Conservation (phyloP, 2,329 filamentous ascomycete genomes). For the Ascochyta clinopodiicola region DNA sequence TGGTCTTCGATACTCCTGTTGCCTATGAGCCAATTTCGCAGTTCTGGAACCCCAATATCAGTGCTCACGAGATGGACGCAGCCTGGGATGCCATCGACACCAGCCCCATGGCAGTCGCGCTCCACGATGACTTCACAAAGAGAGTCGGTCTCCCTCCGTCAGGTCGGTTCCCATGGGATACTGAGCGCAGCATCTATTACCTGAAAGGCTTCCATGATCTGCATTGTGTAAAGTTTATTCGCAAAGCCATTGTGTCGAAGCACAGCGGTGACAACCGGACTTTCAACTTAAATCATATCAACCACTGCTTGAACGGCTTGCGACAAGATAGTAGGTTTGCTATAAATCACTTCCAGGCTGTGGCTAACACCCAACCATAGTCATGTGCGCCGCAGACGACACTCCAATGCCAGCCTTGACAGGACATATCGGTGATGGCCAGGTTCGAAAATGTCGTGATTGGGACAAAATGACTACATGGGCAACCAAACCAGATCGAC, state of each 20-base stretch:
- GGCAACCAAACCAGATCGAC: conserved; percentile 39
- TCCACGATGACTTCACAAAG: conserved; percentile 36
- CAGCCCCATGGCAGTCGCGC: conserved; percentile 40
- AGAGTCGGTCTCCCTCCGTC: conserved; percentile 33
- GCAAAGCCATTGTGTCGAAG: conserved; percentile 43
- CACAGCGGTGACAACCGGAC: conserved; percentile 30
- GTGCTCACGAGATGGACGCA: conserved; percentile 31
- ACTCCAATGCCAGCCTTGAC: conserved; percentile 43
- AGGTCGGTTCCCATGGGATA: conserved; percentile 45
- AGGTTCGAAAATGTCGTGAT: conserved; percentile 40
- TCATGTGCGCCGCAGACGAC: conserved; percentile 46
- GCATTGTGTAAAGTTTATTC: conserved; percentile 46
- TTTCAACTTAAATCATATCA: conserved; percentile 38
- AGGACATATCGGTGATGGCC: conserved; percentile 35
- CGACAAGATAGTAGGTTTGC: conserved; percentile 34
- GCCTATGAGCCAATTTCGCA: conserved; percentile 36
- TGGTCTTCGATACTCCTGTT: conserved; percentile 36
- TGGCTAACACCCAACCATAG: background rate
- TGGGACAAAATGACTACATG: conserved; percentile 43
- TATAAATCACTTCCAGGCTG: background rate
- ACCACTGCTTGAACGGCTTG: conserved; percentile 43
- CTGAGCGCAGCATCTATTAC: conserved; percentile 44
- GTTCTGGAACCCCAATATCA: conserved; percentile 43
- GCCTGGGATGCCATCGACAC: conserved; percentile 47
- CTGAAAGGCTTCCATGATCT: conserved; percentile 45